phyloP scores from a whole-genome alignment of 2,329 filamentous ascomycete species.

The Venturia nashicola region DNA sequence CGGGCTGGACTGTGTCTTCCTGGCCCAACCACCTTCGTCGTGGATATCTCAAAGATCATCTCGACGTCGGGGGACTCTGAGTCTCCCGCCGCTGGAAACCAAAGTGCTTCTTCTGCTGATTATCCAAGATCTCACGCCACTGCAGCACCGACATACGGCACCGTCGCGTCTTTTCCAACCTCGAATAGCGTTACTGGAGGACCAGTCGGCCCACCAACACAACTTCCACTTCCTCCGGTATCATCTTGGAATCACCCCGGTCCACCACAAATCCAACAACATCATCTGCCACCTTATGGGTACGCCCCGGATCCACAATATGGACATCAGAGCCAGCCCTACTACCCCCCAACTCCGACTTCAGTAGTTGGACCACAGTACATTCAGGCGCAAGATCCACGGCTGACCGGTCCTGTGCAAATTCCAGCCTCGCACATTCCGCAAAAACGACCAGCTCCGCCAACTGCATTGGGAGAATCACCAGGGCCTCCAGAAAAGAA shows the following conservation, averaged over 20 bases:
- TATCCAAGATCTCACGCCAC: constrained; percentile 1
- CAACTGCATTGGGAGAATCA: constrained; percentile 15
- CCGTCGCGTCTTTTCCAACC: constrained; percentile 11
- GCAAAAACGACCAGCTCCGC: constrained; percentile 31
- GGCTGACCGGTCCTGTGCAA: neutral
- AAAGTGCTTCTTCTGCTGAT: constrained; percentile 23
- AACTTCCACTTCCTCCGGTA: constrained; percentile 14
- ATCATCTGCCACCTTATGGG: constrained; percentile 25
- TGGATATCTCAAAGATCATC: constrained; percentile 91
- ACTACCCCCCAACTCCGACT: neutral
- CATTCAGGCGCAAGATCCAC: neutral
- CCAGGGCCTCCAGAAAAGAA: constrained; percentile 68
- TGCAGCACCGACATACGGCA: constrained; percentile 1
- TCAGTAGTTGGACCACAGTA: constrained; percentile 23
- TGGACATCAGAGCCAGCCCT: neutral
- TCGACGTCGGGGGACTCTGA: constrained; percentile 69
- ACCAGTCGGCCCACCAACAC: constrained; percentile 4
- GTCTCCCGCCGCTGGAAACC: constrained; percentile 39
- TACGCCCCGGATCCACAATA: constrained; percentile 22
- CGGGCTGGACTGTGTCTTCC: constrained; percentile 29
- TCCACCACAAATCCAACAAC: constrained; percentile 18
- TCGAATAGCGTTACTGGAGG: constrained; percentile 8
- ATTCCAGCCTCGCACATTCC: neutral
- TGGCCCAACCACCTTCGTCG: constrained; percentile 48
- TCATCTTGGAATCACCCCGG: neutral